Percentiles rank a stretch among this genome's conserved stretches.
Conservation (phyloP, 495 filamentous ascomycete species). For the Neurospora sp. region DNA sequence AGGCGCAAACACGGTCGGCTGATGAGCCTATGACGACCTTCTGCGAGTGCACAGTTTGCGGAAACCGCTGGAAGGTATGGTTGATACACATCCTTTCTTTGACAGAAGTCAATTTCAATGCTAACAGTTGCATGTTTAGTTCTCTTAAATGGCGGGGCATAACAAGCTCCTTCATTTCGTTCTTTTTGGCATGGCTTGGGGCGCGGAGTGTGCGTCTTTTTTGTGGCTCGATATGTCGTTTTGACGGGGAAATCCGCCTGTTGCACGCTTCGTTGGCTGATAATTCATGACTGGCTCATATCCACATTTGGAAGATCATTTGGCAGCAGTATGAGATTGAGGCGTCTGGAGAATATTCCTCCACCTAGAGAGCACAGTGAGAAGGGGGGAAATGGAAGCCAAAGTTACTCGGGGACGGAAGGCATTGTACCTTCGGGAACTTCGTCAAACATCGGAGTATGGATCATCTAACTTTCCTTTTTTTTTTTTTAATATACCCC, state of each 20-base stretch:
- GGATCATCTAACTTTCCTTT: conserved; percentile 7
- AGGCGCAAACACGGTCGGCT: conserved; percentile 89
- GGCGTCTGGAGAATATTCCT: neutral
- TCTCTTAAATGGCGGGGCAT: conserved; percentile 7
- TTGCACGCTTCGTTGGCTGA: neutral
- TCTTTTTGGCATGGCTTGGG: neutral
- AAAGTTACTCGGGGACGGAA: neutral
- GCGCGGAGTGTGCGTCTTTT: neutral
- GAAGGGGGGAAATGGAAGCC: neutral
- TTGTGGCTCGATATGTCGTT: neutral
- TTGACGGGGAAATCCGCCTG: neutral
- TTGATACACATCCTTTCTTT: conserved; percentile 10
- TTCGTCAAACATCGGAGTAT: neutral
- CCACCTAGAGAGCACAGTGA: neutral
- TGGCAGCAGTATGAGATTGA: neutral
- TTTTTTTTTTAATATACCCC: neutral
- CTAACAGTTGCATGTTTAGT: conserved; percentile 5
- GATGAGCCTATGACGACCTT: conserved; percentile 89
- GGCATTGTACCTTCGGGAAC: neutral
- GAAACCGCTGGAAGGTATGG: conserved; percentile 64
- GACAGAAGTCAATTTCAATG: neutral
- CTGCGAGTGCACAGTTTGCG: conserved; percentile 66
- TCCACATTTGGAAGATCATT: neutral
- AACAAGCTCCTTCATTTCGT: neutral
- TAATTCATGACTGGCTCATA: neutral